Base-by-base conservation (phyloP, 768 basidiomycete genomes). In the Glaciozyma antarctica region DNA sequence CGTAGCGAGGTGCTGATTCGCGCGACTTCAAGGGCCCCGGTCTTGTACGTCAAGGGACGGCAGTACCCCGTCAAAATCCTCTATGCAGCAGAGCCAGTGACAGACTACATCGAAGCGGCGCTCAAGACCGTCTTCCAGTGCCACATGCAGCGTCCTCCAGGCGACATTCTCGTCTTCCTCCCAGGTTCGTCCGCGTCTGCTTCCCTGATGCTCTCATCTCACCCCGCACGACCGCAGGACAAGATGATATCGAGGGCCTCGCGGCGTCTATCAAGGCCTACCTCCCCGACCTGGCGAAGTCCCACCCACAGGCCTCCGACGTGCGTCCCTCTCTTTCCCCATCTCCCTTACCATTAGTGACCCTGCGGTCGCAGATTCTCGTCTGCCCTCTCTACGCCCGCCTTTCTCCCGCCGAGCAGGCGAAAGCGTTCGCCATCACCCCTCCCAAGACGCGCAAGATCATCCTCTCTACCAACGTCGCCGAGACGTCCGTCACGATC, bases 401-500 rank as follows among this genome's bases (percentile, higher is more conserved):
- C 8, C 84, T 97, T 68, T 85, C 89, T 12, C 82, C 86, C 30
- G 78, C 80, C 16, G 84, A 87, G 67, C 92, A 95, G 77, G 77
- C 83, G 52, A 84, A 84, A 74, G 88, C 88, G 55, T 98, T 98
- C 77, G 74, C 77, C 0, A 78, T 84, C 1, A 77, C 88, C 0
- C 44, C 44, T 22, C 74, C 82, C 1, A 81, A 84, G 60, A 83
- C 82, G 2, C 84, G 95, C 63, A 93, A 97, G 77, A 88, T 92
- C 77, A 90, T 99, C 68, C 80, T 99, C 47, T 87, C 95, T 2
- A 99, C 95, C 22, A 99, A 98, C 77, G 93, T 99, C 64, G 95
- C 95, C 16, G 95, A 99, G 77, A 98, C 95, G 0, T 90, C 88
- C 17, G 90, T 99, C 75, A 98, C 95, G 19, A 95, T 99, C 74